Base-by-base conservation (phyloP, 805 yeast species). In the Pichia gijzeniarum region DNA sequence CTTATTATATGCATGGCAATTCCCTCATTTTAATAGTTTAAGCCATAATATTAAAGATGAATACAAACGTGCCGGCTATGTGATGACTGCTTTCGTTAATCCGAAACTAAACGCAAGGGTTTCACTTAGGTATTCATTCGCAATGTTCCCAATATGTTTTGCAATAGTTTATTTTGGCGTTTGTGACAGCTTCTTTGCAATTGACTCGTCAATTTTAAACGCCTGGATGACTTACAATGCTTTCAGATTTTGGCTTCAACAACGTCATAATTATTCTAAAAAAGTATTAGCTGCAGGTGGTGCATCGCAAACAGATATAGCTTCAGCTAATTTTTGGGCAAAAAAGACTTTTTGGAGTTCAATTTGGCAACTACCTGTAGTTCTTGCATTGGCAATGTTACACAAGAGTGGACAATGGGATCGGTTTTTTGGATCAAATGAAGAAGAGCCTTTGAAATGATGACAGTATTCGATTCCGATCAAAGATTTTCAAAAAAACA, bases 361-460 rank as follows among this genome's bases (percentile, higher is more conserved):
- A 22, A 96, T 93, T 1, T 79, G 91, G 80, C 98, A 93, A 56
- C 68, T 93, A 38, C 99, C 99, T 0, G 90, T 85, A 0, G 83
- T 95, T 14, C 68, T 93, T 44, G 82, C 89, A 17, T 68, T 93
- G 49, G 97, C 98, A 1, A 91, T 93, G 89, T 62, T 93, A 42
- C 98, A 93, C 64, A 93, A 93, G 65, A 82, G 82, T 61, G 96
- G 96, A 5, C 88, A 89, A 61, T 91, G 97, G 97, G 95, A 89
- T 59, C 73, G 85, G 71, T 55, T 82, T 21, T 70, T 71, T 14
- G 48, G 47, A 5, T 48, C 53, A 4, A 63, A 57, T 12, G 57
- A 61, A 17, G 59, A 63, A 14, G 40, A 43, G 17, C 45, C 45
- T 9, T 19, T 37, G 13, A 30, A 43, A n/a, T 43, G 14, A 38